Evolutionary conservation across 73 alveolate species (phyloP), one percentile per base, ranked within the genome.

Genomic region (Uronychia setigera): DNA sequence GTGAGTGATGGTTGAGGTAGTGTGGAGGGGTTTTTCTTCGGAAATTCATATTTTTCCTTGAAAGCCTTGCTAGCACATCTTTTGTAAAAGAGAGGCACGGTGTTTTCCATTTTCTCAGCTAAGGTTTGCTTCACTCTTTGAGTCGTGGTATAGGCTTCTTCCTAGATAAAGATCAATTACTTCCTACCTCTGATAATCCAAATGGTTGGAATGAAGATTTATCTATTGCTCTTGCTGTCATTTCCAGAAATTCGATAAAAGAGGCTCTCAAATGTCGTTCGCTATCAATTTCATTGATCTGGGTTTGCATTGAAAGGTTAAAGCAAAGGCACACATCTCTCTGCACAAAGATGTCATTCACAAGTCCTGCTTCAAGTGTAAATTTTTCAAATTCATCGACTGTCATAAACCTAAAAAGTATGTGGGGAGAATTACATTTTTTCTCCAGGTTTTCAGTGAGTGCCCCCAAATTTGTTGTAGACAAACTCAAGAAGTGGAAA

Each of bases 211-310:
- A 60, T 26, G 91, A 33, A n/a, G 86, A 77, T 84, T 83, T 83
- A 28, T 88, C 94, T 1, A 60, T 59, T 1, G 76, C 83, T 83
- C 98, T 85, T 32, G 93, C 89, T 29, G 91, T 58, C 31, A 97
- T 95, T 87, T 94, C 98, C 75, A 92, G 80, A 84, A 94, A 94
- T 87, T 94, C 98, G 1, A 95, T 94, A 81, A 94, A 90, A 11
- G 89, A 80, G 89, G 88, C 94, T 82, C 90, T 82, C 81, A 92
- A 83, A 87, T 92, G 97, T 67, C 93, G 82, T 59, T 94, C 98
- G 31, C 59, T 79, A 60, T 94, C 94, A 19, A 94, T 78, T 83
- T 94, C 98, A 84, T 94, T 93, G 30, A 94, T 93, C 76, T 88
- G 86, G 25, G 96, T 86, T 83, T 90, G 84, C 87, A 94, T 85